Conservation (phyloP, 495 filamentous ascomycete genomes). For the Elasticomyces elasticus region DNA sequence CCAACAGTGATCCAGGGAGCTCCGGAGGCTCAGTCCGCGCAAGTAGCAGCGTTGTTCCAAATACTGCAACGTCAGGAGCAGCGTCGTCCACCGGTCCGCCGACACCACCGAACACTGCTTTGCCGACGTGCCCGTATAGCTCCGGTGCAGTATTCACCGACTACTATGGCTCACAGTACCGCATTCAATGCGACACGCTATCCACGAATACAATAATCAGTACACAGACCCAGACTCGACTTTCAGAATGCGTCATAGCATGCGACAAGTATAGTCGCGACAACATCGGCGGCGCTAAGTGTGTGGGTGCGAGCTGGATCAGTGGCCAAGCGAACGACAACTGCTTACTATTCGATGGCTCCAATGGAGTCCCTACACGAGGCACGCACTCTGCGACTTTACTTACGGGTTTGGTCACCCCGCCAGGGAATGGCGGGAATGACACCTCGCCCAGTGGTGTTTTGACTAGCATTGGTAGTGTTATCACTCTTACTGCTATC, state of each 20-base stretch:
- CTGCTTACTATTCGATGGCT: slow-evolving; percentile 9
- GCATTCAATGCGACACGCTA: slow-evolving; percentile 13
- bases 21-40: too few species aligned
- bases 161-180: slow-evolving; percentile 13
- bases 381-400: slow-evolving; percentile 4
- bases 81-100: too few species aligned
- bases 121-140: slow-evolving; percentile 12
- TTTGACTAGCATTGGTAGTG: slow-evolving; percentile 1
- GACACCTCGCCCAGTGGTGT: background rate
- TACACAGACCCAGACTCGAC: slow-evolving; percentile 2
- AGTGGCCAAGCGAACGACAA: background rate
- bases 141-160: slow-evolving; percentile 1
- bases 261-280: slow-evolving; percentile 23
- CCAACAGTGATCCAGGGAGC: too few species aligned
- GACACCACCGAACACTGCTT: too few species aligned
- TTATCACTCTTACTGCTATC: background rate
- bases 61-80: too few species aligned
- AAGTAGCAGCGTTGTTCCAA: too few species aligned
- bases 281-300: slow-evolving; percentile 10
- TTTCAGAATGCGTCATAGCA: slow-evolving; percentile 13
- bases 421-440: slow-evolving; percentile 1
- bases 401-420: background rate
- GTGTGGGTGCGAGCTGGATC: slow-evolving; percentile 12
- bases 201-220: slow-evolving; percentile 12
- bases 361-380: background rate